phyloP scores from a whole-genome alignment of 2,329 filamentous ascomycete species.

The Albifimbria verrucaria region DNA sequence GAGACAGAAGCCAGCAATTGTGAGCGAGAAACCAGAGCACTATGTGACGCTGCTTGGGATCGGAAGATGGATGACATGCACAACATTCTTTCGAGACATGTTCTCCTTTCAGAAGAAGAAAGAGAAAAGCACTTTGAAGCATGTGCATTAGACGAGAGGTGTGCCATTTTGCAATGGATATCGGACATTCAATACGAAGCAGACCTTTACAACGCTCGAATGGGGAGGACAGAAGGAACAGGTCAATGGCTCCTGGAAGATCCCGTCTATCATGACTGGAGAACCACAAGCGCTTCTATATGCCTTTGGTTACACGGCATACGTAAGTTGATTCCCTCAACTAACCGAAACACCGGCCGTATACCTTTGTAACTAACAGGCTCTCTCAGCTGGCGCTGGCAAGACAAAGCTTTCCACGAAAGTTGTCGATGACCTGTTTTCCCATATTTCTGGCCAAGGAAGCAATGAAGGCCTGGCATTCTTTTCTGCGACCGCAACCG shows the following conservation, averaged over 20 bases:
- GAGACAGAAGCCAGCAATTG: background rate
- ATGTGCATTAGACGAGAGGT: background rate
- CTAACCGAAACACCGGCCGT: no score
- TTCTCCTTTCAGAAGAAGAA: background rate
- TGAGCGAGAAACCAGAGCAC: background rate
- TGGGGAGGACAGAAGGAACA: conserved; percentile 2
- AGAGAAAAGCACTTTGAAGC: background rate
- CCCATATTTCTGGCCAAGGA: background rate
- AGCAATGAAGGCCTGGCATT: conserved; percentile 11
- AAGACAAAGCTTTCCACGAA: conserved; percentile 12
- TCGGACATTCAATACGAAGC: conserved; percentile 1
- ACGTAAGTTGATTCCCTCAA: conserved; percentile 8
- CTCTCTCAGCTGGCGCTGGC: conserved; percentile 6
- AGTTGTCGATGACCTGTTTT: conserved; percentile 7
- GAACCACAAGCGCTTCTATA: conserved; percentile 1
- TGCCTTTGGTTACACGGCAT: conserved; percentile 8
- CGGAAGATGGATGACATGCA: background rate
- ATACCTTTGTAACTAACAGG: background rate
- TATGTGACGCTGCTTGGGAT: background rate
- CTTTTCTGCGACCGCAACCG: conserved; percentile 13
- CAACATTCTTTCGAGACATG: background rate
- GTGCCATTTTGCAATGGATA: conserved; percentile 1
- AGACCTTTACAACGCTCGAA: background rate
- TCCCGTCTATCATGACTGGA: conserved; percentile 5
- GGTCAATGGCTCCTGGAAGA: conserved; percentile 7